Conservation (phyloP, 2,329 filamentous ascomycete genomes). For the Nemania abortiva region DNA sequence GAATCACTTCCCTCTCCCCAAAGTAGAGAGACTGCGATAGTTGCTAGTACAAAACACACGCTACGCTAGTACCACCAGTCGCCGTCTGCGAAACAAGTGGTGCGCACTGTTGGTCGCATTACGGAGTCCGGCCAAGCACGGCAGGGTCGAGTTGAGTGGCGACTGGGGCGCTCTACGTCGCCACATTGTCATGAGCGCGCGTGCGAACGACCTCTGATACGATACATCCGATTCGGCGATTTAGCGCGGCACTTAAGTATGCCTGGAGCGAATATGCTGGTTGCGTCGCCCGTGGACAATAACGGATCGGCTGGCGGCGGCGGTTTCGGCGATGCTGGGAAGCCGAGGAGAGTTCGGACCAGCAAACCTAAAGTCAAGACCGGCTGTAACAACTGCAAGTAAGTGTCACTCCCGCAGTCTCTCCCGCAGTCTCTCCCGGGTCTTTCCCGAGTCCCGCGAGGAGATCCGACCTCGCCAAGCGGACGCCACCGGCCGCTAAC, state of each 20-base stretch:
- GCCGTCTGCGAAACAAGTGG: conserved; percentile 5
- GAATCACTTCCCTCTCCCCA: not conserved
- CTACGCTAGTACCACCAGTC: conserved; percentile 12
- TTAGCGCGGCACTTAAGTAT: conserved; percentile 14
- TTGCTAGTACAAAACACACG: conserved; percentile 6
- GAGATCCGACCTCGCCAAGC: not conserved
- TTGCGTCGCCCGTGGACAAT: conserved; percentile 22
- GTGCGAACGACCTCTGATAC: conserved; percentile 20
- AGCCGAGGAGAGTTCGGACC: conserved; percentile 60
- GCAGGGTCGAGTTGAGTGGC: conserved; percentile 7
- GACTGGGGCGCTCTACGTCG: conserved; percentile 17
- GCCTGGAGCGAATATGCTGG: conserved; percentile 20
- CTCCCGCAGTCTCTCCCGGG: not conserved
- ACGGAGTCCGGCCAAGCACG: conserved; percentile 17
- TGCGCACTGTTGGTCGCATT: conserved; percentile 16
- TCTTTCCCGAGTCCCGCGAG: not conserved
- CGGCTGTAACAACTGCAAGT: conserved; percentile 77
- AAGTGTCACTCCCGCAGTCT: conserved; percentile 52
- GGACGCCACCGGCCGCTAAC: conserved; percentile 22
- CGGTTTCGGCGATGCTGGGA: conserved; percentile 45
- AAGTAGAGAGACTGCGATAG: conserved; percentile 15
- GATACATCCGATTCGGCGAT: conserved; percentile 4
- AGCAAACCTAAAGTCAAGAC: conserved; percentile 75
- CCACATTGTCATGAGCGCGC: conserved; percentile 29
- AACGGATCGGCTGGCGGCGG: conserved; percentile 23